Evolutionary conservation across 495 filamentous ascomycete species (phyloP), one percentile per base, ranked within the genome.

Genomic region (Chaetomium cochliodes): DNA sequence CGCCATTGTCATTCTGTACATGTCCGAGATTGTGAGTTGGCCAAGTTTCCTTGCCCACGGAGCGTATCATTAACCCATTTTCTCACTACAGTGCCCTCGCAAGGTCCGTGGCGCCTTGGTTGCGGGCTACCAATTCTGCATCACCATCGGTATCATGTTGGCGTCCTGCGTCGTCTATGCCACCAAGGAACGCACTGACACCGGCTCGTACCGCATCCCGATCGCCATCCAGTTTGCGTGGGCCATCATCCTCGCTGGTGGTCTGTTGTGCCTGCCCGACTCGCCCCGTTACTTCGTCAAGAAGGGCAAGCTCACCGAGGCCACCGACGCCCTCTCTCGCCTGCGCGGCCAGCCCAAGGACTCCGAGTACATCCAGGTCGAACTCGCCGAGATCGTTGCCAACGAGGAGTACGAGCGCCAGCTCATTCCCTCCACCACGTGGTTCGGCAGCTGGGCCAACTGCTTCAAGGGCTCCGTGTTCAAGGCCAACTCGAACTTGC

Each of bases 271-370:
- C 64, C 84, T 89, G 0, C 87, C 91, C 28, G 91, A 96, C 69
- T 92, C 91, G 0, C 91, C 91, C 18, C 88, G 91, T 49, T 96
- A 84, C 82, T 84, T 87, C 65, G 89, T 96, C 77, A 92, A 90
- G 80, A 81, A 84, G 64, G 89, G 86, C 66, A 81, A 85, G 66
- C 78, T 89, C 64, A 82, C 86, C 54, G 74, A 75, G 44, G 91
- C 91, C 44, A 80, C 82, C 62, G 79, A 80, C 58, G 73, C 87
- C 0, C 86, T 94, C 30, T 76, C 83, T 37, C 84, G 83, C 66
- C 85, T 94, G 41, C 88, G 91, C 63, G 84, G 87, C 64, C 82
- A 92, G 67, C 79, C 86, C 37, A 52, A 81, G 49, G 85, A 88
- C 30, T 85, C 88, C 65, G 80, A 87, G 6, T 82, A 83, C 68